Evolutionary conservation across 345 rosid species (phyloP), one percentile per base, ranked within the genome.

Genomic region (Linum trigynum): DNA sequence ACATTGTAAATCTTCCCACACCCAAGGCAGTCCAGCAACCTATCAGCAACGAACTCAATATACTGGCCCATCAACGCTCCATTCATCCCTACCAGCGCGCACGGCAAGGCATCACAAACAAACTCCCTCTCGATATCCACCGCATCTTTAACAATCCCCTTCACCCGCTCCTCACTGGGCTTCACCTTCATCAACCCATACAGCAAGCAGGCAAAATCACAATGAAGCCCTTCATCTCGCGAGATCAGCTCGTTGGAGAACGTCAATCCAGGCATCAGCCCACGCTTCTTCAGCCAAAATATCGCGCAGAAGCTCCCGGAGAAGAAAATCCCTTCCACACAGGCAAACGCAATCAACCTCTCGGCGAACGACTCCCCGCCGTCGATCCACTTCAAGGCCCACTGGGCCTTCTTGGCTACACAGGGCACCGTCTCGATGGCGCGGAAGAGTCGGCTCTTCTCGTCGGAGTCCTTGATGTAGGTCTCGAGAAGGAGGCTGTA

Each of bases 301-400:
- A 90, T 94, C 0, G 97, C 74, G 64, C 99, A 94, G 67, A 94
- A 94, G 65, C 90, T 84, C 2, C 95, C 95, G 9, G 97, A 90
- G 90, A 90, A 90, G 75, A 90, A 90, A 38, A 91, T 94, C 3
- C 99, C 99, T 71, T 94, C 99, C 5, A 94, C 96, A 57, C 99
- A 94, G 5, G 99, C 96, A 36, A 94, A 94, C 0, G 90, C 99
- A 0, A 90, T 48, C 38, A 94, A 0, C 32, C 97, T 59, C 76
- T 94, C 97, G 0, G 95, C 95, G 67, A 94, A 94, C 45, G 45
- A 41, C 45, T 32, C 59, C 32, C 32, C 32, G 32, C 32, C 32
- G 32, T 56, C 59, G 15, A 56, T 56, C 17, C 16, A 56, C 59
- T 32, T 5, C 23, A 56, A 32, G 15, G 59, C 59, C 59, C 59